Evolutionary conservation across 257 asterid species (phyloP).

Genomic region (Forsythia viridissima): DNA sequence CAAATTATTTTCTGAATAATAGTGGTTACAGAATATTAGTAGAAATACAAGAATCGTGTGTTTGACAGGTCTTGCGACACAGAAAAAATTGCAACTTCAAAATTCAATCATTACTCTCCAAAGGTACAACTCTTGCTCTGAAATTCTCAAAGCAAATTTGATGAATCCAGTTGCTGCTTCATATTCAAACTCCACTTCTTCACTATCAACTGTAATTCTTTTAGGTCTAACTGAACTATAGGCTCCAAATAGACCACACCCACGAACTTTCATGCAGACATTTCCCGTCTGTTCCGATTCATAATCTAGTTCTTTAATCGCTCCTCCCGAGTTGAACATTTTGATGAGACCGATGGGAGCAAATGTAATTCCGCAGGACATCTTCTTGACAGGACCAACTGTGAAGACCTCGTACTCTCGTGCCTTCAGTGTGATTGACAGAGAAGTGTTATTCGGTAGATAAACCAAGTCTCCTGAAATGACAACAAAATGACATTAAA

Average conservation of each 20-base stretch:
- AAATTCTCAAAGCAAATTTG: conserved; percentile 36
- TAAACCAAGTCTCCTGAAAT: conserved; percentile 68
- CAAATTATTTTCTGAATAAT: too few relatives aligned
- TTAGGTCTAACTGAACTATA: conserved; percentile 65
- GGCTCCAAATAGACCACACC: conserved; percentile 74
- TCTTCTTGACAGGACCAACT: conserved; percentile 52
- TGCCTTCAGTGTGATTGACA: conserved; percentile 65
- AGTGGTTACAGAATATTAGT: too few relatives aligned
- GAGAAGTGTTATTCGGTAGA: conserved; percentile 56
- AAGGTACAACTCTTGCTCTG: conserved; percentile 56
- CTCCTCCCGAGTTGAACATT: conserved; percentile 94
- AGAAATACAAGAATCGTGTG: too few relatives aligned
- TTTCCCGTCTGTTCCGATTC: conserved; percentile 44
- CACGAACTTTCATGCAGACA: conserved; percentile 52
- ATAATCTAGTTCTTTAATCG: conserved; percentile 52
- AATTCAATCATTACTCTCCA: conserved; percentile 61
- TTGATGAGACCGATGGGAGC: conserved; percentile 72
- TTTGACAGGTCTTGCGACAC: too few relatives aligned
- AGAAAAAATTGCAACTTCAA: conserved; percentile 19
- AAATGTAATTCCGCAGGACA: conserved; percentile 45
- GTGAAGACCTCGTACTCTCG: conserved; percentile 76
- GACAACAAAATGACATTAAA: background rate
- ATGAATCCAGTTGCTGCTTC: conserved; percentile 61
- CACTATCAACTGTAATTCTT: conserved; percentile 46
- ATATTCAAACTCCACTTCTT: conserved; percentile 57